These are phyloP conservation scores for Eucalyptus camaldulensis DNA, from an alignment of 345 rosid species.

Conservation along the genomic window DNA sequence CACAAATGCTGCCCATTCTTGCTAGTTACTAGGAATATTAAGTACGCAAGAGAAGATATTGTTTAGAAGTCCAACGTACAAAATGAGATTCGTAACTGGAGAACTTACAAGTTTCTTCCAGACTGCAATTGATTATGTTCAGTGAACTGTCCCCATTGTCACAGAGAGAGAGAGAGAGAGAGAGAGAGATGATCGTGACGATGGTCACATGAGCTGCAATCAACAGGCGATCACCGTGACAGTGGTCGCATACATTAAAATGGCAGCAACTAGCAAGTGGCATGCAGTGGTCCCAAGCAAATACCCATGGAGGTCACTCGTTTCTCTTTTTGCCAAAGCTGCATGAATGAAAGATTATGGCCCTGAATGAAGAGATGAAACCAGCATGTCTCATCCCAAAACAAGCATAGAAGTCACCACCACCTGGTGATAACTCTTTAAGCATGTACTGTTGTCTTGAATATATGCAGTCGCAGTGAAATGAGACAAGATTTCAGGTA, in stretches of 20 bases:
- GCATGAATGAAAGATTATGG: neutral
- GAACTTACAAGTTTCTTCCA: neutral
- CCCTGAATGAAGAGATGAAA: neutral
- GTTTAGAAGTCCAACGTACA: neutral
- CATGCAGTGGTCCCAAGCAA: neutral
- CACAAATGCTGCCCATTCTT: neutral
- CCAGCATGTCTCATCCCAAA: neutral
- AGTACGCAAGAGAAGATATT: neutral
- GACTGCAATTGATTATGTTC: neutral
- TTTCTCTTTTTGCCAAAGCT: neutral
- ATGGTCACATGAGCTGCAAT: neutral
- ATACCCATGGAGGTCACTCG: neutral
- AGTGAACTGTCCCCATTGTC: neutral
- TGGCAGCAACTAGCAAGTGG: neutral
- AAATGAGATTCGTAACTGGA: neutral
- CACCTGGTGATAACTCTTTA: neutral
- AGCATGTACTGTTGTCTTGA: neutral
- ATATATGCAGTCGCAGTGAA: neutral
- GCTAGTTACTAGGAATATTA: neutral
- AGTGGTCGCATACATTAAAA: neutral
- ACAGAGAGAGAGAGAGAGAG: neutral
- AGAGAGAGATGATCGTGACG: neutral
- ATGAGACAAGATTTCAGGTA: neutral
- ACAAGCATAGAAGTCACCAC: neutral
- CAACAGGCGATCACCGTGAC: rapidly evolving